These are phyloP conservation scores for Diaporthe sp. DNA, from an alignment of 2,329 filamentous ascomycete species.

Conservation along the genomic window DNA sequence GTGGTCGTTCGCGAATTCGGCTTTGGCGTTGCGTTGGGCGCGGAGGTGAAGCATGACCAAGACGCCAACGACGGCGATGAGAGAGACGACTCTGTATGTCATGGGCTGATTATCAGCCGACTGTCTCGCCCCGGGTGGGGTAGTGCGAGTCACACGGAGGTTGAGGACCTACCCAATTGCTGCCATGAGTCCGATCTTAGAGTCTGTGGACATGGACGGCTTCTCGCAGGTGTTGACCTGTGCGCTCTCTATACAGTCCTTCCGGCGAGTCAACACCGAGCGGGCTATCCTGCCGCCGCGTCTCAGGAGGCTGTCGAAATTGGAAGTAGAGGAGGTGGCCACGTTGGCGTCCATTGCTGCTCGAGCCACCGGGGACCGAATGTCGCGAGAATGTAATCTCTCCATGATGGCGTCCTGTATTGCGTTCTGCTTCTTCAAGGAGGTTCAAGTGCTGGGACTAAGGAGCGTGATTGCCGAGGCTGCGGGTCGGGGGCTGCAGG, in stretches of 20 bases:
- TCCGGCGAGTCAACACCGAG: conserved; percentile 32
- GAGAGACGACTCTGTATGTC: conserved; percentile 30
- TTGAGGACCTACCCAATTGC: conserved; percentile 37
- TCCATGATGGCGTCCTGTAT: conserved; percentile 28
- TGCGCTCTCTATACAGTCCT: conserved; percentile 23
- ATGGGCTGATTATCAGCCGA: not conserved
- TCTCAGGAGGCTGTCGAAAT: conserved; percentile 22
- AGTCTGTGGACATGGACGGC: conserved; percentile 37
- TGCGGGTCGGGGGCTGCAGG: not conserved
- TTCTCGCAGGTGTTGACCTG: conserved; percentile 41
- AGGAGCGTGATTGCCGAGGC: conserved; percentile 21
- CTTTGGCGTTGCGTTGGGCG: conserved; percentile 41
- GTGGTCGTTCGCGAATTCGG: conserved; percentile 45
- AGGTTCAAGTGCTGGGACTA: not conserved
- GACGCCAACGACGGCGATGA: conserved; percentile 34
- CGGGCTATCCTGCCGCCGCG: conserved; percentile 37
- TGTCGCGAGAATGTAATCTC: conserved; percentile 38
- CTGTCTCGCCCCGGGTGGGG: not conserved
- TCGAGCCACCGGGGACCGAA: conserved; percentile 16
- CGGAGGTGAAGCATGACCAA: conserved; percentile 39
- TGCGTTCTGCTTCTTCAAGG: not conserved
- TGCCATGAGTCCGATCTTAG: conserved; percentile 36
- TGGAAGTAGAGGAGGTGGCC: conserved; percentile 6
- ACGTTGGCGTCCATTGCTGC: conserved; percentile 22
- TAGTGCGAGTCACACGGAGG: not conserved